Evolutionary conservation across 805 yeast species (phyloP).

Genomic region (Wickerhamomyces chambardii): DNA sequence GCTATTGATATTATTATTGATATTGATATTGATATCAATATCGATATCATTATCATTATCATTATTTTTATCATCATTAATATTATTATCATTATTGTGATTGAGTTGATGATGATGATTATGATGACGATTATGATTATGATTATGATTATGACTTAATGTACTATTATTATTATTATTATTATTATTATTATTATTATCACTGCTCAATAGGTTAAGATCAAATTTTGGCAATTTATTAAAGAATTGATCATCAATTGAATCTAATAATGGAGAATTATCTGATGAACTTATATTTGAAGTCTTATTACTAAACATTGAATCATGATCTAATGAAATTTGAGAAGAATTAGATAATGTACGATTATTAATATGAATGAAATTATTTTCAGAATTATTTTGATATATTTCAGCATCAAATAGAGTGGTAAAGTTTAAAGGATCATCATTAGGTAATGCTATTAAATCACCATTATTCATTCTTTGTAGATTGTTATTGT

Average conservation of each 20-base stretch:
- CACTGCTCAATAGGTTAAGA: background rate
- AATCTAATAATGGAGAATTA: constrained; percentile 20
- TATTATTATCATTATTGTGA: no score
- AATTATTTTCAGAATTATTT: no score
- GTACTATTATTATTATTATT: background rate
- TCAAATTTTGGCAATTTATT: constrained; percentile 6
- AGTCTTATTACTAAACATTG: constrained; percentile 1
- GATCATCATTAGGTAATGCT: background rate
- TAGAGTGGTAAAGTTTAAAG: background rate
- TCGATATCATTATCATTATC: no score
- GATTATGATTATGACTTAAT: background rate
- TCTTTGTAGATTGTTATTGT: no score
- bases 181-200: no score
- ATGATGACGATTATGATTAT: background rate
- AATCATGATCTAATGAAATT: background rate
- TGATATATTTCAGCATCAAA: background rate
- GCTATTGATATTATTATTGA: no score
- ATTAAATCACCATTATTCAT: no score
- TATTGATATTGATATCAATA: no score
- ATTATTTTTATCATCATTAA: no score
- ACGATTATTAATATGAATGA: no score
- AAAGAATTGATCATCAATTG: constrained; percentile 10
- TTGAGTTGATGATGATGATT: constrained; percentile 1
- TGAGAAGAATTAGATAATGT: no score
- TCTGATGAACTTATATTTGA: constrained; percentile 17